Base-by-base conservation (phyloP, 345 rosid species). In the Xanthoceras sorbifolium region DNA sequence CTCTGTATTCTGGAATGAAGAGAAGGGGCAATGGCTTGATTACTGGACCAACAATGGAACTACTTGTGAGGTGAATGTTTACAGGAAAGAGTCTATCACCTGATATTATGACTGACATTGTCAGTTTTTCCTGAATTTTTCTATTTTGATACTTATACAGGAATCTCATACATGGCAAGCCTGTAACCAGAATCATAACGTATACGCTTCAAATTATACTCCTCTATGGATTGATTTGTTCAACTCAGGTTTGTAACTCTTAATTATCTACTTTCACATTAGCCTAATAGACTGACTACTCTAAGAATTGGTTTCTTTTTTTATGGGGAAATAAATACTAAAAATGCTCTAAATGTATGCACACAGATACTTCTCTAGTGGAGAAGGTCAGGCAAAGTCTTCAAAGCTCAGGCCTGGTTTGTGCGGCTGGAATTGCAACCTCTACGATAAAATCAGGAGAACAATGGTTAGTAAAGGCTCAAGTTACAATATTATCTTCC, bases 21-120 rank as follows among this genome's bases (percentile, higher is more conserved):
- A 86, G 55, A 80, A 55, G 87, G 95, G 97, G 31, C 98, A 94
- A 61, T 96, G 97, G 99, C 84, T 89, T 67, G 99, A 96, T 84
- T 96, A 92, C 84, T 88, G 98, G 94, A 82, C 90, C 22, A 44
- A 66, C 1, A 46, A 64, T 66, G 75, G 70, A 78, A 74, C 61
- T 20, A 8, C 70, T 18, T 77, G 77, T 70, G 23, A 83, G 87
- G 90, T 82, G 12, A 62, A 20, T 1, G 28, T 72, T 32, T 42
- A 42, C 18, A 17, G 42, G 52, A 50, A 18, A 63, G 62, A 10
- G 14, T 50, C 75, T 71, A 6, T 52, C n/a, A 36, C 17, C 71
- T 29, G 3, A 17, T 11, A n/a, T 25, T 3, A 14, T 6, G 36
- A 23, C 2, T 60, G 36, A 20, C 17, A 55, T 34, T 61, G 6